Evolutionary conservation across 768 basidiomycete species (phyloP).

Genomic region (Thelephora ganbajun): DNA sequence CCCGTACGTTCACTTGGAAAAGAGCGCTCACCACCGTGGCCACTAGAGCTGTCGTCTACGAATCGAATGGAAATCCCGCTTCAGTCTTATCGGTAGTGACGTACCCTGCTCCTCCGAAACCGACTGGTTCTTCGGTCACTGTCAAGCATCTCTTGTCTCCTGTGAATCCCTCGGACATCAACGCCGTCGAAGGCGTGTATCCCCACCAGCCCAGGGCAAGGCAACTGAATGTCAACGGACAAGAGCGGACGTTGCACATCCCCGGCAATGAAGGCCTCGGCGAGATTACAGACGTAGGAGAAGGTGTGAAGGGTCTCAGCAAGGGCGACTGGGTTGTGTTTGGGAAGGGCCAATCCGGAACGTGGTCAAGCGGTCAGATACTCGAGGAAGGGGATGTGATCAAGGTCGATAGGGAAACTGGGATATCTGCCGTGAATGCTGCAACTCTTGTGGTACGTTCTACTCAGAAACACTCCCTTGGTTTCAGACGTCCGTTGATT

Average conservation of each 20-base stretch:
- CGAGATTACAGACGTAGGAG: conserved; percentile 46
- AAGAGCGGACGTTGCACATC: conserved; percentile 32
- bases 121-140: conserved; percentile 44
- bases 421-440: conserved; percentile 46
- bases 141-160: conserved; percentile 57
- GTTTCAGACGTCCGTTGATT: neutral
- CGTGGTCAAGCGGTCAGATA: conserved; percentile 52
- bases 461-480: neutral
- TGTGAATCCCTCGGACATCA: conserved; percentile 73
- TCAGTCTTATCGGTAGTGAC: conserved; percentile 42
- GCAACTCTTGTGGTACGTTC: conserved; percentile 57
- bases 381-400: conserved; percentile 43
- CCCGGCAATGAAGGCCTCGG: conserved; percentile 73
- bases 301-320: conserved; percentile 31
- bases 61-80: conserved; percentile 42
- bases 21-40: conserved; percentile 3
- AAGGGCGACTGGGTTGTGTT: conserved; percentile 66
- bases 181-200: conserved; percentile 74
- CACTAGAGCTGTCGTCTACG: conserved; percentile 57
- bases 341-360: conserved; percentile 55
- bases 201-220: conserved; percentile 42
- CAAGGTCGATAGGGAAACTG: conserved; percentile 34
- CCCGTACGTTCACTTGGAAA: no score
- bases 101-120: conserved; percentile 37
- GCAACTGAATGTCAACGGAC: conserved; percentile 14